Conservation (phyloP, 208 protist genomes). For the Endotrypanum monterogeii region DNA sequence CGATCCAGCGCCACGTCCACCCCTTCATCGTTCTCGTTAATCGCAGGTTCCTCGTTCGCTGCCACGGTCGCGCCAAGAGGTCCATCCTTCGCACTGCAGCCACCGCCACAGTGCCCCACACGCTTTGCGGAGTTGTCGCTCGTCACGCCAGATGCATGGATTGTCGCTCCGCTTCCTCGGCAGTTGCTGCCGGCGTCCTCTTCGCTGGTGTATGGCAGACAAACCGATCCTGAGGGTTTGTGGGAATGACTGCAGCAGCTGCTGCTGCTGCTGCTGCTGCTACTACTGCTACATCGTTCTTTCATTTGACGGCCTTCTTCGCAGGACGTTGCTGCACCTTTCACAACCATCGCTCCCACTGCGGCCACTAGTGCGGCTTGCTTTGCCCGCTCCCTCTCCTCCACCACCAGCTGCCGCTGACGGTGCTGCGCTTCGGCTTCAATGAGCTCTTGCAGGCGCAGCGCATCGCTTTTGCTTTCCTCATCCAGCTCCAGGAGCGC, state of each 20-base stretch:
- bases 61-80: not conserved
- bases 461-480: slow-evolving; percentile 34
- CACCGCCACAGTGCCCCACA: not conserved
- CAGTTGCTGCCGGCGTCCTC: not conserved
- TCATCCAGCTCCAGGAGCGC: slow-evolving; percentile 60
- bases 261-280: not conserved
- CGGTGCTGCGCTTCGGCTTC: slow-evolving; percentile 34
- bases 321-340: not conserved
- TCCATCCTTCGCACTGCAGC: not conserved
- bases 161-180: not conserved
- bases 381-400: slow-evolving; percentile 14
- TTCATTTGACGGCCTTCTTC: not conserved
- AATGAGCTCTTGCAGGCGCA: slow-evolving; percentile 28
- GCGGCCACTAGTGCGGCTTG: slow-evolving; percentile 2
- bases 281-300: not conserved
- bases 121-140: slow-evolving; percentile 1
- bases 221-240: not conserved
- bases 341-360: not conserved
- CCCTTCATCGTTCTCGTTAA: not conserved
- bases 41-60: not conserved
- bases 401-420: slow-evolving; percentile 5
- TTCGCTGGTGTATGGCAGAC: not conserved
- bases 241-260: too few relatives aligned
- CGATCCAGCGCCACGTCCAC: not conserved
- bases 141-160: not conserved